Evolutionary conservation across 2,329 filamentous ascomycete species (phyloP).

Genomic region (Fusarium sororula): DNA sequence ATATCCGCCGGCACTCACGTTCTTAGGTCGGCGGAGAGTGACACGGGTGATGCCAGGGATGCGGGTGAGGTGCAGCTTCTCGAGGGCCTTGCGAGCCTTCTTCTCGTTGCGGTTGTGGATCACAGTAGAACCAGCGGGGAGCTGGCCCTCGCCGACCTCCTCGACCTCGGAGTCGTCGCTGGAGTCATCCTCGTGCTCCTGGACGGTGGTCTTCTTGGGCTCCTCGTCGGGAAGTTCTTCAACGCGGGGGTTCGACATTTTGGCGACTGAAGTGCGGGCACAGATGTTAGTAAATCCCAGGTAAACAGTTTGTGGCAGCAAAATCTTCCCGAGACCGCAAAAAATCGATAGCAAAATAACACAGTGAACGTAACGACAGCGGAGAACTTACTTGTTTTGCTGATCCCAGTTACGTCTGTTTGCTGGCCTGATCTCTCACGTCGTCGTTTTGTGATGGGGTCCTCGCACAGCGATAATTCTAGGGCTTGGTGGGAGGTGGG

Average conservation of each 20-base stretch:
- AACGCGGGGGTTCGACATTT: slow-evolving; percentile 97
- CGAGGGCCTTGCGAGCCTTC: slow-evolving; percentile 99
- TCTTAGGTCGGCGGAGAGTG: slow-evolving; percentile 97
- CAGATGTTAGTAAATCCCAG: slow-evolving; percentile 42
- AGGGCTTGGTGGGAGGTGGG: slow-evolving; percentile 54
- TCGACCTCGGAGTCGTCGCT: slow-evolving; percentile 82
- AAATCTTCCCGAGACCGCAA: slow-evolving; percentile 23
- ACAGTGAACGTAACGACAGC: slow-evolving; percentile 15
- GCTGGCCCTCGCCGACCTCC: slow-evolving; percentile 79
- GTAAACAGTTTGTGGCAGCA: slow-evolving; percentile 26
- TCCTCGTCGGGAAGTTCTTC: slow-evolving; percentile 96
- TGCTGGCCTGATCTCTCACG: slow-evolving; percentile 44
- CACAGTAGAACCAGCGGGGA: slow-evolving; percentile 85
- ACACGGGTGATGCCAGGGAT: slow-evolving; percentile 98
- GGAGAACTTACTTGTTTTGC: slow-evolving; percentile 49
- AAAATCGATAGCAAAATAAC: slow-evolving; percentile 25
- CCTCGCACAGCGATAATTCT: slow-evolving; percentile 54
- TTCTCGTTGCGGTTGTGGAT: slow-evolving; percentile 99
- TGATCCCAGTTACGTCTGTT: slow-evolving; percentile 48
- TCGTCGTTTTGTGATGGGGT: slow-evolving; percentile 53
- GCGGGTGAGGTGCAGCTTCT: slow-evolving; percentile 96
- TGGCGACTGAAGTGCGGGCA: slow-evolving; percentile 54
- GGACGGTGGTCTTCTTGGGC: slow-evolving; percentile 81
- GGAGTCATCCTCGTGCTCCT: slow-evolving; percentile 74
- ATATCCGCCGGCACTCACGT: slow-evolving; percentile 73